Percentiles rank a stretch among this genome's conserved stretches.
phyloP scores from a whole-genome alignment of 2,329 filamentous ascomycete genomes.

The Colletotrichum ledebouriae region DNA sequence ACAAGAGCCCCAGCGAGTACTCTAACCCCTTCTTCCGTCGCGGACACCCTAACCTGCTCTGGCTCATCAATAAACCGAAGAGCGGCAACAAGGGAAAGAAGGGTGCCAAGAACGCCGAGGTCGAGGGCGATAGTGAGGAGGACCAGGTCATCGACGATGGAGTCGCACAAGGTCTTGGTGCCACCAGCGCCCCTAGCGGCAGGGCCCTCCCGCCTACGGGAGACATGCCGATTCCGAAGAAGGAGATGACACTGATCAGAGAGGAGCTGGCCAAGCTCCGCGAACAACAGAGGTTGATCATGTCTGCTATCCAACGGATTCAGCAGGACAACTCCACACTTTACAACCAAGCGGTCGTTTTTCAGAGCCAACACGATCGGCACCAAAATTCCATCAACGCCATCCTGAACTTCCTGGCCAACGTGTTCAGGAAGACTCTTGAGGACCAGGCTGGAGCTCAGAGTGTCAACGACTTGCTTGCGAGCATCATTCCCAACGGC shows the following conservation, averaged over 20 bases:
- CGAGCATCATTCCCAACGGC: slow-evolving; percentile 75
- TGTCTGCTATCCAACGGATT: slow-evolving; percentile 82
- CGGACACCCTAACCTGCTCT: slow-evolving; percentile 90
- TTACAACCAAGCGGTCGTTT: slow-evolving; percentile 88
- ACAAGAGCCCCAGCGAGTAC: slow-evolving; percentile 98
- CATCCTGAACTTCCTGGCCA: slow-evolving; percentile 96
- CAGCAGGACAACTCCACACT: slow-evolving; percentile 89
- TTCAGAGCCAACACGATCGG: slow-evolving; percentile 93
- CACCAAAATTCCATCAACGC: slow-evolving; percentile 99
- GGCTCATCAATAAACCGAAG: slow-evolving; percentile 97
- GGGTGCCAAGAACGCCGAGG: slow-evolving; percentile 73
- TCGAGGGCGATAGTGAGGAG: slow-evolving; percentile 78
- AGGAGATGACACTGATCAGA: slow-evolving; percentile 83
- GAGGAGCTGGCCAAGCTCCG: slow-evolving; percentile 86
- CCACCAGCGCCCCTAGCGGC: slow-evolving; percentile 47
- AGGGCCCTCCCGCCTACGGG: slow-evolving; percentile 59
- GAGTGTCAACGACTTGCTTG: slow-evolving; percentile 88
- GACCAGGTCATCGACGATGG: slow-evolving; percentile 60
- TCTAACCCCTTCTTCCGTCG: slow-evolving; percentile 96
- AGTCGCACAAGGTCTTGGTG: slow-evolving; percentile 38
- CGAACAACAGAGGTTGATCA: slow-evolving; percentile 88
- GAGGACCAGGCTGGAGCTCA: slow-evolving; percentile 83
- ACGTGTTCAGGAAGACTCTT: slow-evolving; percentile 93
- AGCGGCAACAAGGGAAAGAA: slow-evolving; percentile 73
- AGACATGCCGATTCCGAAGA: slow-evolving; percentile 68